phyloP scores from a whole-genome alignment of 805 yeast species.

The Wickerhamomyces chaumierensis region DNA sequence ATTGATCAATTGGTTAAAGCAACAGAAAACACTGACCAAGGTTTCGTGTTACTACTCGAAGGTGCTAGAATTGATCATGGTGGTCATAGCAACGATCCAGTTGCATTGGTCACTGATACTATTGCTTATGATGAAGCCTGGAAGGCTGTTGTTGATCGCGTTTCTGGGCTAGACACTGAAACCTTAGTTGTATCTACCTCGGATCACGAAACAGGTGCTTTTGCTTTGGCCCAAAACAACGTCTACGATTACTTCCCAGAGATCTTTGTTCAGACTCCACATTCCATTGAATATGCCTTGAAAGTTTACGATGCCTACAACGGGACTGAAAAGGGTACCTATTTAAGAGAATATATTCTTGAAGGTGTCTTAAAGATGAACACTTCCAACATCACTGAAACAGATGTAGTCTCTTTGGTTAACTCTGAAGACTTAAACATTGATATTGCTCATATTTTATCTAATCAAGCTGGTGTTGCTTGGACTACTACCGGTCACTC shows the following conservation, averaged over 20 bases:
- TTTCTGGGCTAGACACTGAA: constrained; percentile 57
- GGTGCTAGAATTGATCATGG: constrained; percentile 94
- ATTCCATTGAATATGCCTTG: constrained; percentile 64
- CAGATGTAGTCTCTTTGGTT: constrained; percentile 38
- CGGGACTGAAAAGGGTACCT: constrained; percentile 28
- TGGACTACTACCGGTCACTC: constrained; percentile 97
- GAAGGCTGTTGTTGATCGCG: constrained; percentile 59
- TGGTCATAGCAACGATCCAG: constrained; percentile 86
- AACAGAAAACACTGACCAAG: constrained; percentile 62
- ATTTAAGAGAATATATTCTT: constrained; percentile 41
- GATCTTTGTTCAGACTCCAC: constrained; percentile 48
- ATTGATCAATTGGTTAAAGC: constrained; percentile 56
- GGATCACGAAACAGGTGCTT: constrained; percentile 93
- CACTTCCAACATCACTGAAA: constrained; percentile 19
- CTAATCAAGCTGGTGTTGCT: constrained; percentile 71
- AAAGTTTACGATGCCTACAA: constrained; percentile 27
- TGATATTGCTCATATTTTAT: constrained; percentile 53
- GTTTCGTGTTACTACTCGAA: constrained; percentile 77
- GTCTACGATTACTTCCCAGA: constrained; percentile 83
- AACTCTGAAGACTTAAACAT: constrained; percentile 24
- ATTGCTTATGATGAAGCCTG: constrained; percentile 77
- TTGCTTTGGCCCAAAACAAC: constrained; percentile 70
- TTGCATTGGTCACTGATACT: constrained; percentile 85
- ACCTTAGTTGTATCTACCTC: constrained; percentile 74
- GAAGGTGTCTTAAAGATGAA: constrained; percentile 19